These are phyloP conservation scores for Pseudogymnoascus sp. DNA, from an alignment of 2,329 filamentous ascomycete species.

Conservation along the genomic window DNA sequence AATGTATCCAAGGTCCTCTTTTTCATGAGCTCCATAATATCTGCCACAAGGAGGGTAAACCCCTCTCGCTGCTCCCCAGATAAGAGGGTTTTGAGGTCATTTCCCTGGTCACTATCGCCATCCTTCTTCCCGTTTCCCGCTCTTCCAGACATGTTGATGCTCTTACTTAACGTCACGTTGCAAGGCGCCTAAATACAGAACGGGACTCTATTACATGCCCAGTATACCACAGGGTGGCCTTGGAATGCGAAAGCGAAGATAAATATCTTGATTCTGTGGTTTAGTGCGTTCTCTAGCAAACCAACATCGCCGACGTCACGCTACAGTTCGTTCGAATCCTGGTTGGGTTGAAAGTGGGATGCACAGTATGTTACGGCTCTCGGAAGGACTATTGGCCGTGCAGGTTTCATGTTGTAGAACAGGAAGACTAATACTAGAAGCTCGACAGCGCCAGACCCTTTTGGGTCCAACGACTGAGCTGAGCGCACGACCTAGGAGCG, in stretches of 20 bases:
- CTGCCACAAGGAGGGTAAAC: slow-evolving; percentile 42
- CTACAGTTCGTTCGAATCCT: background rate
- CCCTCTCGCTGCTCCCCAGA: slow-evolving; percentile 33
- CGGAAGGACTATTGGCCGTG: too few relatives aligned
- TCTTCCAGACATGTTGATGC: background rate
- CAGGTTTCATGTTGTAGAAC: too few relatives aligned
- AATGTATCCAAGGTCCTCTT: slow-evolving; percentile 46
- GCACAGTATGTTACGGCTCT: too few relatives aligned
- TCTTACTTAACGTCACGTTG: background rate
- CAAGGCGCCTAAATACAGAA: background rate
- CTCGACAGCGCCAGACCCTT: too few relatives aligned
- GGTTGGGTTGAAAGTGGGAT: background rate
- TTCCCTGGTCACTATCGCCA: slow-evolving; percentile 15
- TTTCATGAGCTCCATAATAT: slow-evolving; percentile 49
- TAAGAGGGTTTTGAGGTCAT: slow-evolving; percentile 26
- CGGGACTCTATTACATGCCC: background rate
- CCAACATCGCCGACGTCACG: background rate
- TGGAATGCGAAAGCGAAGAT: background rate
- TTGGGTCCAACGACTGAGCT: too few relatives aligned
- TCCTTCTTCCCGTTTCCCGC: background rate
- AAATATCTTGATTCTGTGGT: background rate
- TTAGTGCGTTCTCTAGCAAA: background rate
- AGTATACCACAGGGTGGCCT: background rate
- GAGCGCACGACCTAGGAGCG: too few relatives aligned
- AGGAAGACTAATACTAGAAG: too few relatives aligned